Evolutionary conservation across 2,329 filamentous ascomycete genomes (phyloP), one percentile per base, ranked within the genome.

Genomic region (Aspergillus vadensis): DNA sequence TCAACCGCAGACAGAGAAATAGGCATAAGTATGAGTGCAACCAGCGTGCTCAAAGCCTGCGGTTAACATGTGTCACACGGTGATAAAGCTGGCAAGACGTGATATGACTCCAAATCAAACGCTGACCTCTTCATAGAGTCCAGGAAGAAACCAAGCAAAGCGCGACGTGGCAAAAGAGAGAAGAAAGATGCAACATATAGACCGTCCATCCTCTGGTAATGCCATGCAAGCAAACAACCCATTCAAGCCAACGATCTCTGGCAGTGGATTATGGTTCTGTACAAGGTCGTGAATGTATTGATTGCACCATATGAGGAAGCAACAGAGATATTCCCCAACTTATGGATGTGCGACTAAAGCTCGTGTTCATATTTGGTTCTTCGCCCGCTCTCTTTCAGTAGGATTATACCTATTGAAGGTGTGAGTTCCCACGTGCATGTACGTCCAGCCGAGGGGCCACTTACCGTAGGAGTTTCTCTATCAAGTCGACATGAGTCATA

Each of bases 401-500:
- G 80, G 80, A 63, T 82, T 82, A 69, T 82, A 82, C 66, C 80
- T 82, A 62, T 50, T 17, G 12, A 25, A 38, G 49, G 5, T 30
- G 39, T 43, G 43, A 23, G 25, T 36, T 10, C 9, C 5, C 19
- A 19, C 8, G 19, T 19, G 8, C 10, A 8, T 32, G n/a, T 19
- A 36, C 4, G 2, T 47, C 21, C 6, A 10, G 12, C 10, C 5
- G 7, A 6, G 47, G 10, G 5, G 10, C 17, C 25, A 23, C 86
- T 69, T 88, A 96, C 91, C 94, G 91, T 67, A 99, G 87, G 54
- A 99, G 87, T 81, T 99, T 99, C 84, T 99, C 95, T 70, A 99
- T 97, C 64, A 99, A 84, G 77, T 99, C 95, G 72, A 99, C 95
- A 80, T 99, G 95, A 62, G 95, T 99, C 91, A 99, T 97, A 78